Percentiles rank a stretch among this genome's conserved stretches.
Conservation (phyloP, 129 eudicot genomes). For the Pulicaria dysenterica region DNA sequence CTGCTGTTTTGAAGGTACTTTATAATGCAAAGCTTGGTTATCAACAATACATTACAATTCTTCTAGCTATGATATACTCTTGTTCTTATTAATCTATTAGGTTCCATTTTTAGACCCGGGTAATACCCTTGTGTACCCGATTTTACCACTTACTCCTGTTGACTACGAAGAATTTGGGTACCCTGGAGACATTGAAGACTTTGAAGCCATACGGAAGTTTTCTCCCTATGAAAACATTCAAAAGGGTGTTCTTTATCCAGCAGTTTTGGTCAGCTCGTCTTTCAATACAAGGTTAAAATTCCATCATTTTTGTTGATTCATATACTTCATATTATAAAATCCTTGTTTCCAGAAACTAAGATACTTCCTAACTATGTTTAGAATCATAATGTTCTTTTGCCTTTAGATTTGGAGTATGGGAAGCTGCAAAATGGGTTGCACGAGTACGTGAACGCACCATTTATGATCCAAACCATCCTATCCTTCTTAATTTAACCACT, state of each 20-base stretch:
- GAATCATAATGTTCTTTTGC: not conserved
- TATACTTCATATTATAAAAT: not conserved
- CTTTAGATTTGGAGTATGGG: conserved; percentile 96
- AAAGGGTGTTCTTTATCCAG: conserved; percentile 71
- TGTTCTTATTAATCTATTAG: conserved; percentile 37
- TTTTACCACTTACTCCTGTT: conserved; percentile 75
- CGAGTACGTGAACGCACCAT: conserved; percentile 72
- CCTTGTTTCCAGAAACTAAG: conserved; percentile 8
- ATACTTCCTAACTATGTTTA: not conserved
- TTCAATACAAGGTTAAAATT: conserved; percentile 71
- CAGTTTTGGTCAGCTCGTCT: conserved; percentile 75
- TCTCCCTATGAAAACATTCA: conserved; percentile 83
- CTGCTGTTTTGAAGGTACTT: conserved; percentile 78
- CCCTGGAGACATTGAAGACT: conserved; percentile 80
- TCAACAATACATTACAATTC: too few species aligned
- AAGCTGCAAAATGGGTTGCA: conserved; percentile 97
- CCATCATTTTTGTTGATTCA: not conserved
- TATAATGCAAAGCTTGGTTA: not conserved
- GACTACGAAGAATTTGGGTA: conserved; percentile 96
- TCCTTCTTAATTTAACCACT: conserved; percentile 61
- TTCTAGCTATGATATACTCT: too few species aligned
- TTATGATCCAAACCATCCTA: conserved; percentile 72
- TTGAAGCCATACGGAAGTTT: conserved; percentile 70
- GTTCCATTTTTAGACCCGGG: conserved; percentile 93
- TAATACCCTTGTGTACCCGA: conserved; percentile 75